These are phyloP conservation scores for Heteromeles arbutifolia DNA, from an alignment of 306 rosid species.

Conservation along the genomic window DNA sequence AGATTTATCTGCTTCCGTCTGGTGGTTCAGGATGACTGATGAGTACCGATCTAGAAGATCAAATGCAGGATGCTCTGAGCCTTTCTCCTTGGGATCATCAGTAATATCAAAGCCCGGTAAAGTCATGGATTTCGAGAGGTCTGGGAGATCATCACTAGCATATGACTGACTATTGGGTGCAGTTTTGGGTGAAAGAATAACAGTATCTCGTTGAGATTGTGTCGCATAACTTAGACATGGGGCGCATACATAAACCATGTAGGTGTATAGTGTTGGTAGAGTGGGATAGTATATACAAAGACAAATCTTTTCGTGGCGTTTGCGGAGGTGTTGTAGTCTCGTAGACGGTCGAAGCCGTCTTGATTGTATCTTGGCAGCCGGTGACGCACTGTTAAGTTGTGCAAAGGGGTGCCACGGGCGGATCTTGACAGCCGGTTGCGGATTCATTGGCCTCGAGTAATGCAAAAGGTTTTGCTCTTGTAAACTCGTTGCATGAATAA, in stretches of 20 bases:
- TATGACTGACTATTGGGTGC: neutral
- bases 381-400: neutral
- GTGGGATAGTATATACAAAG: neutral
- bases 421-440: neutral
- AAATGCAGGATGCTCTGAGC: neutral
- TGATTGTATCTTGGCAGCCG: neutral
- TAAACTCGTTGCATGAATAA: neutral
- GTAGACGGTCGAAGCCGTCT: neutral
- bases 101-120: neutral
- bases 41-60: neutral
- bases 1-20: neutral
- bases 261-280: neutral
- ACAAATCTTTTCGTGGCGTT: neutral
- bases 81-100: neutral
- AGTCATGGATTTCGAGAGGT: neutral
- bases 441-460: no score
- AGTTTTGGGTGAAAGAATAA: neutral
- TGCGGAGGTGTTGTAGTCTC: neutral
- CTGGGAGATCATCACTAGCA: neutral
- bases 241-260: neutral
- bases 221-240: neutral
- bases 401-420: neutral
- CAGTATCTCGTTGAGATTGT: neutral
- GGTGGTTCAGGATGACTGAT: neutral
- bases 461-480: neutral